Percentiles rank a stretch among this genome's conserved stretches.
These are phyloP conservation scores for Rhodamnia argentea DNA, from an alignment of 345 rosid genomes.

Conservation along the genomic window DNA sequence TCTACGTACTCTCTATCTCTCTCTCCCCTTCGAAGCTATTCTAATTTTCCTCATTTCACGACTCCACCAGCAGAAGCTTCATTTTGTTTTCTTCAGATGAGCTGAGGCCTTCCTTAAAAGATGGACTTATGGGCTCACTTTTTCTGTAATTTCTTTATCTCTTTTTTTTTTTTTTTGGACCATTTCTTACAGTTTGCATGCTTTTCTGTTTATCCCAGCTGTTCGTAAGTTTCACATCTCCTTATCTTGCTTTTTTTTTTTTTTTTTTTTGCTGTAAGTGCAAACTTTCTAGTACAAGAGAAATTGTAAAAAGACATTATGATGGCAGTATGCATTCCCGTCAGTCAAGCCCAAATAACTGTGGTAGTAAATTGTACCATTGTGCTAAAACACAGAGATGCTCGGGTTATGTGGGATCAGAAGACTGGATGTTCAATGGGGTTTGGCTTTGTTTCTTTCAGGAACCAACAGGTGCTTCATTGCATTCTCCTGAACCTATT, in stretches of 20 bases:
- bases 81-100: too few relatives aligned
- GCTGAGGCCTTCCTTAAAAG: too few relatives aligned
- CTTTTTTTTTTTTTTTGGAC: too few relatives aligned
- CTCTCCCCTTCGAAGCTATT: too few relatives aligned
- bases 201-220: slow-evolving; percentile 82
- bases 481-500: not conserved
- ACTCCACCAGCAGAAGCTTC: too few relatives aligned
- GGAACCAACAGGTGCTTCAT: slow-evolving; percentile 65
- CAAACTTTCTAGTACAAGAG: not conserved
- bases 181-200: too few relatives aligned
- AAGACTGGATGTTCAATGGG: slow-evolving; percentile 99
- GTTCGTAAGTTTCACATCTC: slow-evolving; percentile 57
- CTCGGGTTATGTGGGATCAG: slow-evolving; percentile 99
- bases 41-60: too few relatives aligned
- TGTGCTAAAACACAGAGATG: slow-evolving; percentile 36
- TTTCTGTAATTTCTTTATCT: too few relatives aligned
- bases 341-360: not conserved
- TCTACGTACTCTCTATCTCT: too few relatives aligned
- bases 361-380: not conserved
- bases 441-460: slow-evolving; percentile 95
- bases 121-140: too few relatives aligned
- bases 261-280: not conserved
- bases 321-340: too few relatives aligned
- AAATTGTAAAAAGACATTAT: not conserved
- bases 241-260: not conserved